Conservation (phyloP, 106 monocot species). For the Acorus calamus region DNA sequence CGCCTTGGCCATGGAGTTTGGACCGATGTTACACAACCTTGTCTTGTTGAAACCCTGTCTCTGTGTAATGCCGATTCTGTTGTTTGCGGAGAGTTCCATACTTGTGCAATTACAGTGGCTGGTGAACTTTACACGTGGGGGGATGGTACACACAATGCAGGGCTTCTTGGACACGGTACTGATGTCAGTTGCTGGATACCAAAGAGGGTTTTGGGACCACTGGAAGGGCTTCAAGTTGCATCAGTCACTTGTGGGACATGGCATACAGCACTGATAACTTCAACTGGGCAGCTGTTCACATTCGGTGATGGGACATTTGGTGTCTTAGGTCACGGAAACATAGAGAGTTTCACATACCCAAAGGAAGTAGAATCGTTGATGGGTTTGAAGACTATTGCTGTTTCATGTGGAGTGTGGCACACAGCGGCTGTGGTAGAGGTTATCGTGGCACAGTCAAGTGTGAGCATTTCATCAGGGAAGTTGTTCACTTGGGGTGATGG, state of each 20-base stretch:
- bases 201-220: constrained; percentile 65
- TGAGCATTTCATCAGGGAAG: constrained; percentile 65
- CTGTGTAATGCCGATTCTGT: constrained; percentile 43
- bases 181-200: constrained; percentile 88
- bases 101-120: constrained; percentile 68
- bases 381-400: constrained; percentile 82
- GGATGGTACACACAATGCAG: constrained; percentile 84
- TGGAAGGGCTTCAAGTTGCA: constrained; percentile 79
- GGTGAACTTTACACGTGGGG: constrained; percentile 97
- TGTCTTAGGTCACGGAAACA: constrained; percentile 81
- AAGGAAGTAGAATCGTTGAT: constrained; percentile 85
- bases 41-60: constrained; percentile 72
- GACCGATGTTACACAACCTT: constrained; percentile 50
- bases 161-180: constrained; percentile 81
- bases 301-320: constrained; percentile 98
- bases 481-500: constrained; percentile 99
- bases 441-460: constrained; percentile 75
- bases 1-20: constrained; percentile 80
- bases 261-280: constrained; percentile 83
- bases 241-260: constrained; percentile 81
- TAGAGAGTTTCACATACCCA: constrained; percentile 50
- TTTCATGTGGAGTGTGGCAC: constrained; percentile 96
- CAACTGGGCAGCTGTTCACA: constrained; percentile 67
- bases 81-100: constrained; percentile 90
- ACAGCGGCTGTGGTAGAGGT: constrained; percentile 88